Evolutionary conservation across 345 rosid genomes (phyloP).

Genomic region (Melastoma malabathricum): DNA sequence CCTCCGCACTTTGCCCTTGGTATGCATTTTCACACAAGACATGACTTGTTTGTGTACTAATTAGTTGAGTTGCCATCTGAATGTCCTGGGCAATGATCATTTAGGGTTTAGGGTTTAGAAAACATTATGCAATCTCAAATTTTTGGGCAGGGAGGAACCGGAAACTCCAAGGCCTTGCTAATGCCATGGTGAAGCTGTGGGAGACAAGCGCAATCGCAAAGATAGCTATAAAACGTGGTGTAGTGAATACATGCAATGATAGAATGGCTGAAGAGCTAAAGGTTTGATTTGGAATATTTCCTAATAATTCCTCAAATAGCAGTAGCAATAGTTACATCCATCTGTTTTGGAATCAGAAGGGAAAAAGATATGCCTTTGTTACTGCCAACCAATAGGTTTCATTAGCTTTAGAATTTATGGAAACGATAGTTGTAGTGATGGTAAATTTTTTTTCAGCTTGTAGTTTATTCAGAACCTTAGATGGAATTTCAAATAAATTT

Average conservation of each 20-base stretch:
- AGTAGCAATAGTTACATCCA: background rate
- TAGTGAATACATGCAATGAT: constrained; percentile 67
- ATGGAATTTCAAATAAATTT: too few relatives aligned
- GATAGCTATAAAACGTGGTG: constrained; percentile 86
- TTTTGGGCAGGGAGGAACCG: constrained; percentile 57
- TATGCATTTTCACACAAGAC: constrained; percentile 12
- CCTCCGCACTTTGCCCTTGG: constrained; percentile 94
- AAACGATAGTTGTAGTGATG: too few relatives aligned
- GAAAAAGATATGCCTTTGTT: too few relatives aligned
- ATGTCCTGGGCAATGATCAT: background rate
- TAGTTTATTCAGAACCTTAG: too few relatives aligned
- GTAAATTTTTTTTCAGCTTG: too few relatives aligned
- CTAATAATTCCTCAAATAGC: background rate
- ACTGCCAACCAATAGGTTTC: too few relatives aligned
- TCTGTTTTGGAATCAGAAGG: background rate
- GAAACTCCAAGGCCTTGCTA: constrained; percentile 77
- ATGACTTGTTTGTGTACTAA: background rate
- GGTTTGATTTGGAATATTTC: constrained; percentile 22
- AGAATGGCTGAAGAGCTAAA: constrained; percentile 92
- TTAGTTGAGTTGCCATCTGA: background rate
- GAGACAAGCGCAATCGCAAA: constrained; percentile 68
- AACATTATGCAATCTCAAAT: constrained; percentile 9
- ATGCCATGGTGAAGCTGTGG: constrained; percentile 82
- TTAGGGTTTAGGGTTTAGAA: constrained; percentile 4
- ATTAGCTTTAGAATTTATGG: too few relatives aligned